Evolutionary conservation across 495 filamentous ascomycete species (phyloP).

Genomic region (Talaromyces liani): DNA sequence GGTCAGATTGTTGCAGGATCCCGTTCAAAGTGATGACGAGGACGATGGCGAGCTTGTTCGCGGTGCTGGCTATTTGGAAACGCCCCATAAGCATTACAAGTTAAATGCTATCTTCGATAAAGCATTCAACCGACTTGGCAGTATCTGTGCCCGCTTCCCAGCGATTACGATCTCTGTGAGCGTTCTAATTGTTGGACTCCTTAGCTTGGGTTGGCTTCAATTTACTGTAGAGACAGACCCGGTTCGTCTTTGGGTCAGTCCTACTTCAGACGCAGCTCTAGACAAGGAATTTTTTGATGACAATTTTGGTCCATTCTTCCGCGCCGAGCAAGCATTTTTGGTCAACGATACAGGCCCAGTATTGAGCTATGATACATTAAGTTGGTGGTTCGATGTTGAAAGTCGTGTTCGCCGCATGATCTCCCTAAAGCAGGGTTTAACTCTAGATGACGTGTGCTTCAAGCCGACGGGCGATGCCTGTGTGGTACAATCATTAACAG

Average conservation of each 20-base stretch:
- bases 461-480: slow-evolving; percentile 86
- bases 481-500: slow-evolving; percentile 83
- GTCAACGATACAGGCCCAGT: slow-evolving; percentile 88
- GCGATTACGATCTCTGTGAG: slow-evolving; percentile 69
- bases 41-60: slow-evolving; percentile 68
- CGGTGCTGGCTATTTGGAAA: slow-evolving; percentile 61
- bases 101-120: slow-evolving; percentile 71
- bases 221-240: slow-evolving; percentile 86
- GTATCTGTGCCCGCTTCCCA: slow-evolving; percentile 73
- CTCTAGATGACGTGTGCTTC: slow-evolving; percentile 81
- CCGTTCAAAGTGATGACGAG: slow-evolving; percentile 79
- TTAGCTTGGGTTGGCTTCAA: slow-evolving; percentile 80
- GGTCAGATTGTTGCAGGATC: slow-evolving; percentile 77
- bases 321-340: slow-evolving; percentile 86
- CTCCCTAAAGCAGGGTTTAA: slow-evolving; percentile 53
- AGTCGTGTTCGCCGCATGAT: slow-evolving; percentile 60
- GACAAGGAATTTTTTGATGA: slow-evolving; percentile 92
- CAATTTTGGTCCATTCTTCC: slow-evolving; percentile 95
- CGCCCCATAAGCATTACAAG: slow-evolving; percentile 58
- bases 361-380: slow-evolving; percentile 75
- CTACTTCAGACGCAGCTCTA: slow-evolving; percentile 78
- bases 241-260: slow-evolving; percentile 90
- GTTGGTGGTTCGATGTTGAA: slow-evolving; percentile 95
- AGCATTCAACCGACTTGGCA: slow-evolving; percentile 78
- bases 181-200: slow-evolving; percentile 58